Conservation (phyloP, 225 moss, liverwort and hornwort genomes). For the Neckera pumila region DNA sequence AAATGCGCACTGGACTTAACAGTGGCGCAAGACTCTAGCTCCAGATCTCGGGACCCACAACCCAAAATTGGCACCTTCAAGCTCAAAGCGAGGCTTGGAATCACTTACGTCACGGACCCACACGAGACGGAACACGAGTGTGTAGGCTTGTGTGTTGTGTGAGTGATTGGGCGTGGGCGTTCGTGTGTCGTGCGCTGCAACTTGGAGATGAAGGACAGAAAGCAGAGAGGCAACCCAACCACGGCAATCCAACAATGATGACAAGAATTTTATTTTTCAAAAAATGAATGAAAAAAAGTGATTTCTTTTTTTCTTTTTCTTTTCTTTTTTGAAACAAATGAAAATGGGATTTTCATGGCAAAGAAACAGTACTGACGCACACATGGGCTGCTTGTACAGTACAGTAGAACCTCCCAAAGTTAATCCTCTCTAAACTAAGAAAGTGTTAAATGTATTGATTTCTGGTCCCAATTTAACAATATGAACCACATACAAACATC, state of each 20-base stretch:
- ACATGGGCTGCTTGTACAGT: neutral
- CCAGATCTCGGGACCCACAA: neutral
- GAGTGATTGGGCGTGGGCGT: neutral
- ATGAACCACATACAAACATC: too few relatives aligned
- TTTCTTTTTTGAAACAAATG: neutral
- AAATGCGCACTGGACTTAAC: neutral
- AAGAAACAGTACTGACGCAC: neutral
- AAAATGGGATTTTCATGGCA: neutral
- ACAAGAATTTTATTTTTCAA: neutral
- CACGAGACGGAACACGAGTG: neutral
- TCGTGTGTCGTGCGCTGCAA: neutral
- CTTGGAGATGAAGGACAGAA: neutral
- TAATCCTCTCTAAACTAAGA: too few relatives aligned
- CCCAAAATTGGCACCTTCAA: neutral
- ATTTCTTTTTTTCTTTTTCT: neutral
- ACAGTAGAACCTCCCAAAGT: too few relatives aligned
- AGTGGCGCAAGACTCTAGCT: neutral
- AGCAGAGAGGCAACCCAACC: neutral
- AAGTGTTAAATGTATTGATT: too few relatives aligned
- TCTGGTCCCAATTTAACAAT: too few relatives aligned
- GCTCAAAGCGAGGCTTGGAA: neutral
- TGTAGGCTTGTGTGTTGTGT: too few relatives aligned
- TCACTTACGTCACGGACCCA: neutral
- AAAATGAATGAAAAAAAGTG: neutral
- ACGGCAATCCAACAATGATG: neutral